Conservation (phyloP, 257 asterid species). For the Oldenlandia corymbosa region DNA sequence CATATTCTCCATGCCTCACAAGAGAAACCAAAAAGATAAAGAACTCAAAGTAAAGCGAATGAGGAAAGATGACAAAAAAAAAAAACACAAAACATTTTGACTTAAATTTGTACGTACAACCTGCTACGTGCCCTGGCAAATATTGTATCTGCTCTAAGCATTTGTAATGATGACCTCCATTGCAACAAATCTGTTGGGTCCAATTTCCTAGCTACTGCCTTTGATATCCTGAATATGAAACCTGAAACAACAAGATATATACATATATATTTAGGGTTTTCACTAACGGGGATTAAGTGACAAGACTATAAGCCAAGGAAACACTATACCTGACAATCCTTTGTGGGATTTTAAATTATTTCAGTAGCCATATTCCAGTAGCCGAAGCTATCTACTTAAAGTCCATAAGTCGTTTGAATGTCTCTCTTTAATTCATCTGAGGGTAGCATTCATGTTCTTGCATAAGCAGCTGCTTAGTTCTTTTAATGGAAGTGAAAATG, state of each 20-base stretch:
- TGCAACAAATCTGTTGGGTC: background rate
- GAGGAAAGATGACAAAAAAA: too few species aligned
- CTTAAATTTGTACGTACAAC: too few species aligned
- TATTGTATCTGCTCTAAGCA: too few species aligned
- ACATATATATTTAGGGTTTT: background rate
- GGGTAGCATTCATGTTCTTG: too few species aligned
- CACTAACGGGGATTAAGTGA: background rate
- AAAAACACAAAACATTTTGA: too few species aligned
- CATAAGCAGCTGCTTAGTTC: background rate
- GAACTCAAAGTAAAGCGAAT: too few species aligned
- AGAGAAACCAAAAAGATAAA: too few species aligned
- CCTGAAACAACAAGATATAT: background rate
- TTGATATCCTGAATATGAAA: background rate
- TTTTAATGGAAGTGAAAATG: background rate
- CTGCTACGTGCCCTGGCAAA: too few species aligned
- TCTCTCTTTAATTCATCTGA: background rate
- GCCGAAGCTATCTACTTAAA: background rate
- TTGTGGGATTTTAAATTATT: background rate
- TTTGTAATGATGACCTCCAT: slow-evolving; percentile 2
- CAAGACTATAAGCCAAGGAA: background rate
- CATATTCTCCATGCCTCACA: too few species aligned
- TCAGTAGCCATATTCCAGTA: background rate
- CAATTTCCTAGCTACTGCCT: background rate
- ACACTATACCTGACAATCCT: background rate
- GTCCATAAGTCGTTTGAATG: background rate